Conservation (phyloP, 495 filamentous ascomycete genomes). For the Trichoderma orchidacearum region DNA sequence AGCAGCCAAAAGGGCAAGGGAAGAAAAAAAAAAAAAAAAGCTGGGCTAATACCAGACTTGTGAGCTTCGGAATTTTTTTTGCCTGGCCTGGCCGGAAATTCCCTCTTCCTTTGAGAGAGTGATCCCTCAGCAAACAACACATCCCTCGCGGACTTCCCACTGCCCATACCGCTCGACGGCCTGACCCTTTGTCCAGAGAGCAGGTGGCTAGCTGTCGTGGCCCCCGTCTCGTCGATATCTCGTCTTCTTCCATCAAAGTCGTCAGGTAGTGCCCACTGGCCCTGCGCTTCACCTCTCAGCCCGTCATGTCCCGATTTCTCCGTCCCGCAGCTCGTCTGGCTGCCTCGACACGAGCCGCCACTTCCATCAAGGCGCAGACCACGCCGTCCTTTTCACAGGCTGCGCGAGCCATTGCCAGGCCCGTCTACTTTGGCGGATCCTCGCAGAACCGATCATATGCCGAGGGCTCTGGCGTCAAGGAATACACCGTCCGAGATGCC, state of each 20-base stretch:
- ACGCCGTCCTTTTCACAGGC: constrained; percentile 33
- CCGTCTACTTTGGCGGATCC: constrained; percentile 21
- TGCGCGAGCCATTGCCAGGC: constrained; percentile 14
- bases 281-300: constrained; percentile 4
- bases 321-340: constrained; percentile 69
- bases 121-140: not conserved
- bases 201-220: not conserved
- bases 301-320: constrained; percentile 55
- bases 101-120: not conserved
- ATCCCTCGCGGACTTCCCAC: too few species aligned
- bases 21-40: constrained; percentile 12
- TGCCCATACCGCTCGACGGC: too few species aligned
- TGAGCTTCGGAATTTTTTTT: constrained; percentile 2
- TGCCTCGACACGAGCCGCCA: constrained; percentile 43
- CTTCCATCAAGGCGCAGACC: constrained; percentile 33
- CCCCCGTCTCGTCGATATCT: not conserved
- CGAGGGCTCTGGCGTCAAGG: constrained; percentile 52
- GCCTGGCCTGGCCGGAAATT: constrained; percentile 3
- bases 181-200: not conserved
- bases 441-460: constrained; percentile 39
- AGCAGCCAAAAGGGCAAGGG: not conserved
- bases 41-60: constrained; percentile 10
- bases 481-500: constrained; percentile 93
- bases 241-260: too few species aligned
- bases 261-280: not conserved